Percentiles rank a stretch among this genome's conserved stretches.
Conservation (phyloP, 768 basidiomycete species). For the Termitomyces sp. region DNA sequence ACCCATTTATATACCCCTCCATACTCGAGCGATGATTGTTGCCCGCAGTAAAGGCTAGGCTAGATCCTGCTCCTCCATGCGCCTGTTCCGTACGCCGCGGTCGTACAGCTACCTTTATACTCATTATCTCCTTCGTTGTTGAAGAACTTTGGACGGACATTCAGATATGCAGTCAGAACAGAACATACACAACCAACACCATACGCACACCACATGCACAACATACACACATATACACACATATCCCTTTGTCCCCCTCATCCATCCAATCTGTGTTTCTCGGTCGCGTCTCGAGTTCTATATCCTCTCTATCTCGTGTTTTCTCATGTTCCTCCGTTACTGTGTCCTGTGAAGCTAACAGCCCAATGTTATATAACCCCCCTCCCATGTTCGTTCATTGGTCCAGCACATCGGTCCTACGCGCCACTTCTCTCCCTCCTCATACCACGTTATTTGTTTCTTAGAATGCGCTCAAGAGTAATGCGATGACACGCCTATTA, state of each 20-base stretch:
- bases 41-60: constrained; percentile 16
- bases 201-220: constrained; percentile 9
- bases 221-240: constrained; percentile 13
- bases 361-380: constrained; percentile 18
- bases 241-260: constrained; percentile 14
- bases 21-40: constrained; percentile 17
- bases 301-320: constrained; percentile 5
- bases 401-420: background rate
- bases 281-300: constrained; percentile 4
- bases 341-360: constrained; percentile 18
- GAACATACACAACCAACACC: constrained; percentile 10
- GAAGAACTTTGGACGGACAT: constrained; percentile 30
- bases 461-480: constrained; percentile 4
- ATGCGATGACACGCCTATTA: background rate
- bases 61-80: constrained; percentile 13
- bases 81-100: constrained; percentile 16
- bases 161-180: constrained; percentile 22
- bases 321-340: constrained; percentile 7
- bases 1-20: constrained; percentile 19
- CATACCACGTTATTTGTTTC: constrained; percentile 6
- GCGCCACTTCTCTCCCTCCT: background rate
- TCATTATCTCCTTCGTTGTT: constrained; percentile 21
- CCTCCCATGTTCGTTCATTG: background rate
- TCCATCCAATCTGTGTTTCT: constrained; percentile 15
- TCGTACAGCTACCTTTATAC: constrained; percentile 17